Base-by-base conservation (phyloP, 805 yeast species). In the Pichia californica region DNA sequence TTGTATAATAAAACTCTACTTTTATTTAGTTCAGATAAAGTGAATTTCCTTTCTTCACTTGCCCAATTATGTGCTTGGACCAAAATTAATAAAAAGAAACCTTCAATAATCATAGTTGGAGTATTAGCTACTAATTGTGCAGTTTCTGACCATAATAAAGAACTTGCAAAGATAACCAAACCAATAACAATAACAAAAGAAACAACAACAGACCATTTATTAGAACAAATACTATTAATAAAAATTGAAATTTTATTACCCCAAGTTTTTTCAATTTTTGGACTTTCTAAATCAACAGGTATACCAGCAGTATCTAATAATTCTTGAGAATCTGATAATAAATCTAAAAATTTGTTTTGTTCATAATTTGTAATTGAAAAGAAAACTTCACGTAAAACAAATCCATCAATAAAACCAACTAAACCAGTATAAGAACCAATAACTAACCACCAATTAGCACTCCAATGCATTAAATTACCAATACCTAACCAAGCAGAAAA, bases 371-470 rank as follows among this genome's bases (percentile, higher is more conserved):
- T 53, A 20, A 52, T 55, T 25, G 66, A 53, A 37, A 55, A 58
- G 34, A 63, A 68, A 15, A 62, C 66, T 41, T 67, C 62, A 52
- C 74, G 57, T 30, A 69, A 52, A 30, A 63, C 66, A 47, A 66
- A 70, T 2, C 73, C 72, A 47, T 69, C 74, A 36, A 65, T 41
- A 47, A 68, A 69, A 1, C 73, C 73, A 32, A 69, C 56, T 19
- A 69, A 55, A 16, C 74, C 74, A 0, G 74, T 66, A 46, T 70
- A 69, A 2, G 74, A 68, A 37, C 74, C 74, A 47, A 68, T 69
- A 32, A 70, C 67, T 33, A 69, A 53, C 73, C 73, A 69, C 74
- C 74, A 69, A 44, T 67, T 57, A 37, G 58, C 62, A 49, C 50
- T 50, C 64, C 65, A 70, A 27, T 52, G 23, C 66, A 69, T 57